Evolutionary conservation across 352 stramenopile species (phyloP).

Genomic region (Pythium volutum): DNA sequence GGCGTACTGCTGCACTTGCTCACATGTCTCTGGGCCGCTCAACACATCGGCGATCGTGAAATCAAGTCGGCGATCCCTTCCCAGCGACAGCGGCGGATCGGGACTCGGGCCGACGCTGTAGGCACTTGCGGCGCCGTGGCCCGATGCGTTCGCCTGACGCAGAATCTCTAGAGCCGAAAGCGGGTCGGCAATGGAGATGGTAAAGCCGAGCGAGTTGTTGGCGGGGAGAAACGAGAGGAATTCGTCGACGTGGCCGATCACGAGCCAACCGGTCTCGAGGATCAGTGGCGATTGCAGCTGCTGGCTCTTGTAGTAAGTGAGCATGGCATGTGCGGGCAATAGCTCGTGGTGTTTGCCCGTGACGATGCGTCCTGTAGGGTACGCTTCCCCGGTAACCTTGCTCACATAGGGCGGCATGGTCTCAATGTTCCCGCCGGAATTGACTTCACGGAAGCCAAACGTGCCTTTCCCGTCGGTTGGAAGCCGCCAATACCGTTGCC

Average conservation of each 20-base stretch:
- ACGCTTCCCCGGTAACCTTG: constrained; percentile 6
- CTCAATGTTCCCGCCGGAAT: constrained; percentile 19
- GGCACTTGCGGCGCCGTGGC: neutral
- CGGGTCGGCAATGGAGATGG: constrained; percentile 6
- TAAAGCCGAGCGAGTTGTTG: constrained; percentile 14
- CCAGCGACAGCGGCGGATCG: neutral
- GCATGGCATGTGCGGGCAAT: constrained; percentile 1
- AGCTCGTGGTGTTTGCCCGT: constrained; percentile 16
- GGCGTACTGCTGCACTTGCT: constrained; percentile 13
- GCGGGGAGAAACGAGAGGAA: constrained; percentile 18
- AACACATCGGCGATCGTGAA: constrained; percentile 15
- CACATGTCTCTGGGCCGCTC: neutral
- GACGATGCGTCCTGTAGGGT: constrained; percentile 12
- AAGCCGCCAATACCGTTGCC: constrained; percentile 6
- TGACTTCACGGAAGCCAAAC: constrained; percentile 19
- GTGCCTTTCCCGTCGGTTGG: constrained; percentile 15
- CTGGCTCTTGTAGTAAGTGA: constrained; percentile 18
- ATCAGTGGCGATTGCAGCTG: constrained; percentile 5
- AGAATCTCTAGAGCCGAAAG: constrained; percentile 2
- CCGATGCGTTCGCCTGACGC: constrained; percentile 5
- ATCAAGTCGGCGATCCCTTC: neutral
- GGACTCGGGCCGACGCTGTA: constrained; percentile 4
- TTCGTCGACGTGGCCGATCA: constrained; percentile 19
- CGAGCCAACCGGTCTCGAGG: constrained; percentile 16
- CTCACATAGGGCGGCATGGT: constrained; percentile 16